phyloP scores from a whole-genome alignment of 2,329 filamentous ascomycete species.

The Colletotrichum siamense region DNA sequence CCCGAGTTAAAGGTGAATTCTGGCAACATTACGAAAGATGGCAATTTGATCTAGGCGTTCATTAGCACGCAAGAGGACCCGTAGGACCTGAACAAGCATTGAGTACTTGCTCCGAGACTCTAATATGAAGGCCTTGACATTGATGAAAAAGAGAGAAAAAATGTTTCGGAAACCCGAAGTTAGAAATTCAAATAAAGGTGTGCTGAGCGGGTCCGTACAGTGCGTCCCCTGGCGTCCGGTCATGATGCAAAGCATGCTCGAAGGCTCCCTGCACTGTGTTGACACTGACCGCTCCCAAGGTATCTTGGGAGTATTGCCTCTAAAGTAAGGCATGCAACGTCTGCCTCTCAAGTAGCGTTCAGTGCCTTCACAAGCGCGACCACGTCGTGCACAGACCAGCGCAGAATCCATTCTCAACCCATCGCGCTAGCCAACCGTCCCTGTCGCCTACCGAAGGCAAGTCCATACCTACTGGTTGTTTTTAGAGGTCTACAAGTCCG shows the following conservation, averaged over 20 bases:
- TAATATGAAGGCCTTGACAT: conserved; percentile 95
- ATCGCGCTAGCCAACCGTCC: neutral
- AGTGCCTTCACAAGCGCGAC: neutral
- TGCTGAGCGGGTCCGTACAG: conserved; percentile 42
- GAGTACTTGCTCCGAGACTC: conserved; percentile 97
- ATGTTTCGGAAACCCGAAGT: conserved; percentile 55
- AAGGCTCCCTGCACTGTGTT: neutral
- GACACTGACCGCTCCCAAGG: neutral
- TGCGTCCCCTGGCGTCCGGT: too few relatives aligned
- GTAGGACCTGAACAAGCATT: conserved; percentile 91
- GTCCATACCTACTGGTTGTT: neutral
- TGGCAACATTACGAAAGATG: conserved; percentile 77
- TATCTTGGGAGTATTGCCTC: neutral
- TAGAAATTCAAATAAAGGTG: conserved; percentile 80
- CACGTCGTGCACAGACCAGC: neutral
- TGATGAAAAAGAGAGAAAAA: conserved; percentile 61
- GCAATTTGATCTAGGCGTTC: conserved; percentile 87
- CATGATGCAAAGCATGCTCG: too few relatives aligned
- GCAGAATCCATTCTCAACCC: neutral
- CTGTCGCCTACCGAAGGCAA: neutral
- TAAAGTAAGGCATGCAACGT: neutral
- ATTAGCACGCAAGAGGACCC: conserved; percentile 93
- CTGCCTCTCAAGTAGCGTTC: neutral
- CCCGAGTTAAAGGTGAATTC: conserved; percentile 50
- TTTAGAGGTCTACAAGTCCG: neutral